A percentile compares a stretch with the other conserved stretches of the same genome.
phyloP scores from a whole-genome alignment of 1,284 basidiomycete species.

The Moesziomyces aphidis region DNA sequence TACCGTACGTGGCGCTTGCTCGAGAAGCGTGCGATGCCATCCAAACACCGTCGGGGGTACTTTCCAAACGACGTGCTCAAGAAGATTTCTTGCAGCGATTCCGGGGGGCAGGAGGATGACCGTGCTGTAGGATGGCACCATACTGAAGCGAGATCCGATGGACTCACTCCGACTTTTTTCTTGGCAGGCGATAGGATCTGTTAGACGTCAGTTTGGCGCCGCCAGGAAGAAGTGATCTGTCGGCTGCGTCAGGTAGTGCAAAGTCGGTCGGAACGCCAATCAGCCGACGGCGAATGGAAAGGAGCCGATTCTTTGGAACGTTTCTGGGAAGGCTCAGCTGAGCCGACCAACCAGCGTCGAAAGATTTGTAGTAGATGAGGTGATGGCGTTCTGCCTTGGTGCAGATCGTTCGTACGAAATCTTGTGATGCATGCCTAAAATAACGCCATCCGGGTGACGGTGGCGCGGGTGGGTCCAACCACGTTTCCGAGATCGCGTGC shows the following conservation, averaged over 20 bases:
- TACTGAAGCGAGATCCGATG: conserved; percentile 2
- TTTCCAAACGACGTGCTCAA: background rate
- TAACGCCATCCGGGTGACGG: conserved; percentile 10
- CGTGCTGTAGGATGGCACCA: conserved; percentile 7
- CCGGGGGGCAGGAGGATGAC: background rate
- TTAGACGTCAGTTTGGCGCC: no score
- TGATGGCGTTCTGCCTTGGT: background rate
- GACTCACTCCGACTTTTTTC: no score
- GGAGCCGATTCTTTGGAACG: conserved; percentile 1
- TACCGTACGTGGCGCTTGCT: background rate
- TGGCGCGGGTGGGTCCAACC: background rate
- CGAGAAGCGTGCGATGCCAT: background rate
- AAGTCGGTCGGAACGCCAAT: background rate
- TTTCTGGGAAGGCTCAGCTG: conserved; percentile 3
- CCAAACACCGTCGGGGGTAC: background rate
- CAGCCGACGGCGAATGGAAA: conserved; percentile 4
- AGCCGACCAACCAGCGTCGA: conserved; percentile 12
- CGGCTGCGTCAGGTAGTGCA: conserved; percentile 3
- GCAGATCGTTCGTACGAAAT: background rate
- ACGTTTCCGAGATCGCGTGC: conserved; percentile 10
- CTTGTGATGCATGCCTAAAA: conserved; percentile 4
- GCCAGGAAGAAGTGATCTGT: background rate
- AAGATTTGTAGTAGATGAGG: conserved; percentile 13
- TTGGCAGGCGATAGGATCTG: no score
- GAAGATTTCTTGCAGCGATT: background rate